These are phyloP conservation scores for Punica granatum DNA, from an alignment of 345 rosid genomes.

Conservation along the genomic window DNA sequence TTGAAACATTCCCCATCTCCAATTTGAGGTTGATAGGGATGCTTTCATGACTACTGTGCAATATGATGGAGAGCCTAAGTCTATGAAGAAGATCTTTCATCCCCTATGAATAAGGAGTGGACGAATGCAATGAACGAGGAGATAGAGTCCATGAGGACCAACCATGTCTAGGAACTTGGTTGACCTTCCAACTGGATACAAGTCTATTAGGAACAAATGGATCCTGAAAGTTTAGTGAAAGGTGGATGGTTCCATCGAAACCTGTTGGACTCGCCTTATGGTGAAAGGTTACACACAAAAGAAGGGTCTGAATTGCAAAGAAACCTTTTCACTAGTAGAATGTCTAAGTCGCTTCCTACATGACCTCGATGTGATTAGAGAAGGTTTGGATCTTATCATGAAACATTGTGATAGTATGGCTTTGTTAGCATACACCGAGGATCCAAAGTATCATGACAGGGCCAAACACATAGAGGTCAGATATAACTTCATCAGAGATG, in stretches of 20 bases:
- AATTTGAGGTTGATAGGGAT: no score
- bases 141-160: no score
- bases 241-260: no score
- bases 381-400: not conserved
- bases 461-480: no score
- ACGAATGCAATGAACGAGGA: no score
- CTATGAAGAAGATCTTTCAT: not conserved
- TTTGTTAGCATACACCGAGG: no score
- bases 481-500: no score
- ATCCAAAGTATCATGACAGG: no score
- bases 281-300: not conserved
- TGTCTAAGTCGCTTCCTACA: not conserved
- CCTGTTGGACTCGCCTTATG: not conserved
- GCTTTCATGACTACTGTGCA: not conserved
- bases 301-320: not conserved
- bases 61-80: not conserved
- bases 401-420: not conserved
- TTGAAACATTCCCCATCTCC: not conserved
- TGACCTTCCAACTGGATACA: not conserved
- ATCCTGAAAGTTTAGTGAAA: not conserved
- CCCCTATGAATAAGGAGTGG: no score
- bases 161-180: no score
- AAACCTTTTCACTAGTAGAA: no score
- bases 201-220: not conserved
- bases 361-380: not conserved